phyloP scores from a whole-genome alignment of 1,284 basidiomycete genomes.

The Apiotrichum sp. region DNA sequence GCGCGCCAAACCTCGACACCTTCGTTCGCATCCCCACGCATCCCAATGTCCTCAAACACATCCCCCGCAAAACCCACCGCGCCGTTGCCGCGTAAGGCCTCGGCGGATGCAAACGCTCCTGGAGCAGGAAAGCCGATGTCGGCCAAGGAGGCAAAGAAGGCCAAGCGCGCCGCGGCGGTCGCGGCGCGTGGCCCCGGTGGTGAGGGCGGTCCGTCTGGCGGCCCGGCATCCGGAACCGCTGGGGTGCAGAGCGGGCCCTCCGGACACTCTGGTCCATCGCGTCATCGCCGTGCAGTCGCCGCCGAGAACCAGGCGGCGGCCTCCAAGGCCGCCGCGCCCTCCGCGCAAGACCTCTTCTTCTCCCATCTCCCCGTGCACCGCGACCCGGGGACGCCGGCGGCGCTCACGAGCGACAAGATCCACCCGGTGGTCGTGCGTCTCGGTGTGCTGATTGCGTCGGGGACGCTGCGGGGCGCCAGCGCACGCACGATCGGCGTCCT shows the following conservation, averaged over 20 bases:
- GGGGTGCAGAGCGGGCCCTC: no score
- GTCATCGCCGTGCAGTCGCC: conserved; percentile 12
- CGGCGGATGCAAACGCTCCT: background rate
- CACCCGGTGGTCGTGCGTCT: conserved; percentile 44
- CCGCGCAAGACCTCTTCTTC: conserved; percentile 30
- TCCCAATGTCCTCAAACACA: background rate
- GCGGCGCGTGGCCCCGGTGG: conserved; percentile 22
- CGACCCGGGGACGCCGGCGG: conserved; percentile 28
- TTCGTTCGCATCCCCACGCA: no score
- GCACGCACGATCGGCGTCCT: conserved; percentile 50
- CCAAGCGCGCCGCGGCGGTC: conserved; percentile 44
- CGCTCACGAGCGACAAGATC: conserved; percentile 30
- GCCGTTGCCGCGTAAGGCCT: conserved; percentile 1
- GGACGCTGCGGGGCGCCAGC: conserved; percentile 45
- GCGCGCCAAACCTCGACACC: no score
- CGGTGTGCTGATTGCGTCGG: conserved; percentile 41
- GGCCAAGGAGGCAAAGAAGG: conserved; percentile 45
- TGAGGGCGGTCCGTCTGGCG: background rate
- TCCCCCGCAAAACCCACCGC: background rate
- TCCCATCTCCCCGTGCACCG: conserved; percentile 62
- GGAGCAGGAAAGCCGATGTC: conserved; percentile 25
- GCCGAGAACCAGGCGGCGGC: background rate
- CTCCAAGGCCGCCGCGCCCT: conserved; percentile 12
- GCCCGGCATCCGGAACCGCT: background rate
- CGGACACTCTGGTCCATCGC: conserved; percentile 4